Evolutionary conservation across 306 rosid genomes (phyloP).

Genomic region (Sicyos edulis): DNA sequence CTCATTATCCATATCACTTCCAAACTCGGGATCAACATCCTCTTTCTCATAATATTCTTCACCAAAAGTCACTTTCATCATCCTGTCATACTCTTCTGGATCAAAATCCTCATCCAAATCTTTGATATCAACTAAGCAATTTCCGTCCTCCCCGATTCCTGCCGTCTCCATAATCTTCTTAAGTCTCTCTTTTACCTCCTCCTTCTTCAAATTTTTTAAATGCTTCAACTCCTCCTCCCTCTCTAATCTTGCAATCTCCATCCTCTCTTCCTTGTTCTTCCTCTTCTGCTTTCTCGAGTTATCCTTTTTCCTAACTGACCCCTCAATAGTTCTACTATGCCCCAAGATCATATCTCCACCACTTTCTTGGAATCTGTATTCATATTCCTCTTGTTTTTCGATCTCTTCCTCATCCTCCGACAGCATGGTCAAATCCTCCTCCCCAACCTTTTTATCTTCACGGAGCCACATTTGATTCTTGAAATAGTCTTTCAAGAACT

Average conservation of each 20-base stretch:
- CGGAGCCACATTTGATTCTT: constrained; percentile 61
- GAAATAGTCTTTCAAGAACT: constrained; percentile 53
- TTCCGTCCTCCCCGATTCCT: constrained; percentile 56
- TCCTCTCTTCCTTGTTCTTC: constrained; percentile 81
- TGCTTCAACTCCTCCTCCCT: constrained; percentile 88
- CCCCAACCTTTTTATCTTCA: constrained; percentile 27
- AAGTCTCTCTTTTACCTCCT: constrained; percentile 69
- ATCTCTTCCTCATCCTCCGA: constrained; percentile 50
- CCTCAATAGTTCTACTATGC: constrained; percentile 63
- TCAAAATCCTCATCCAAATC: constrained; percentile 81
- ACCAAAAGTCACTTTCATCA: constrained; percentile 73
- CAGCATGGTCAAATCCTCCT: constrained; percentile 52
- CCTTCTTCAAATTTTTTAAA: constrained; percentile 82
- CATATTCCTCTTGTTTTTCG: constrained; percentile 74
- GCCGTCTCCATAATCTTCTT: constrained; percentile 62
- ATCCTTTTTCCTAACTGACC: constrained; percentile 76
- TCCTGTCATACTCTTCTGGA: constrained; percentile 73
- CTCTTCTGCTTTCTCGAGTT: constrained; percentile 78
- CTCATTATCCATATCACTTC: constrained; percentile 37
- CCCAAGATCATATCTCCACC: constrained; percentile 66
- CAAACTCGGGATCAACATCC: constrained; percentile 50
- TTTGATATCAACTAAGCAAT: constrained; percentile 39
- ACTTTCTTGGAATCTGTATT: constrained; percentile 74
- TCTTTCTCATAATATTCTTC: constrained; percentile 58
- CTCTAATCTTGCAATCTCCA: constrained; percentile 63